Base-by-base conservation (phyloP, 139 green algal species). In the Ostreobium quekettii region DNA sequence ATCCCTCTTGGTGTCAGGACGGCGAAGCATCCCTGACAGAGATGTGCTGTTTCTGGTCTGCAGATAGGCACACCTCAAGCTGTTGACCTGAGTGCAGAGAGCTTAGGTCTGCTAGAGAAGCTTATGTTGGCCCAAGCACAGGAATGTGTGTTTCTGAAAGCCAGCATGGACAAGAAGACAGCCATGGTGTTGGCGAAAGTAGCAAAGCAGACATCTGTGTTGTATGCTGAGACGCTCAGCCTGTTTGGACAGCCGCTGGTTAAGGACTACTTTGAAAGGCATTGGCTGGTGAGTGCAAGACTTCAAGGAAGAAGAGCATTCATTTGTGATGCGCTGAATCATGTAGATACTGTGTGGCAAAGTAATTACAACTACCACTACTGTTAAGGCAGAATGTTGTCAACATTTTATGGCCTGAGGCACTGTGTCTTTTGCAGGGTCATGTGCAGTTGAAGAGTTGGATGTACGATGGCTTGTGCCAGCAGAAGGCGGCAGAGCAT, bases 141-240 rank as follows among this genome's bases (percentile, higher is more conserved):
- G 85, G 91, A 97, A 77, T 93, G 86, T 49, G 85, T 91, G 31
- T 94, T 86, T 71, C 86, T 96, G 74, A 97, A 95, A 77, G 86
- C 85, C 1, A 47, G 86, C 4, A 68, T 76, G 1, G 90, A 94
- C 76, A 81, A 82, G 48, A 95, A 95, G 75, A 81, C 60, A n/a
- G 61, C 81, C 29, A 70, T 62, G 35, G 47, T 87, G 11, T 78
- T 93, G 53, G 88, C 87, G 0, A 77, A 80, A 24, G 66, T 98
- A 49, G 82, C 86, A 4, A 88, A 90, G 72, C 87, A 95, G 82
- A 75, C 72, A 1, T 75, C 75, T 15, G 61, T 74, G 1, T 85
- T 89, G 71, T 96, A 95, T 65, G 49, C 71, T 0, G 89, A 93
- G 33, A 83, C 86, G 36, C 61, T 76, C 2, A 42, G 67, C 15